Conservation (phyloP, 2,329 filamentous ascomycete species). For the Pestalotiopsis sp. region DNA sequence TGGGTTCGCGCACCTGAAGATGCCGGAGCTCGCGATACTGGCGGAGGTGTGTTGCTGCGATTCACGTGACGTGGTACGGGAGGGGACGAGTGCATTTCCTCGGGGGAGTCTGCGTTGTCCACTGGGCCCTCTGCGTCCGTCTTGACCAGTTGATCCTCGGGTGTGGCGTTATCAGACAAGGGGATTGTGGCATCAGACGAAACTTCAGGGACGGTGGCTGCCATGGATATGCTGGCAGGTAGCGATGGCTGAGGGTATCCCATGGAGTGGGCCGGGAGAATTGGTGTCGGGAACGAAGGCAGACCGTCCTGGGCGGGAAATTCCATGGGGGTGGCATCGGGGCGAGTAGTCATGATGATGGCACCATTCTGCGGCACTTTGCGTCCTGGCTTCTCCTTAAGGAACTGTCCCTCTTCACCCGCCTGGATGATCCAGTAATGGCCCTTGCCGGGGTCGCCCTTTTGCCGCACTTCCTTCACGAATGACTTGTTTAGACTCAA, state of each 20-base stretch:
- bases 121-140: constrained; percentile 38
- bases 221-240: constrained; percentile 36
- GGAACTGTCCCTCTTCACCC: constrained; percentile 86
- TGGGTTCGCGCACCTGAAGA: constrained; percentile 68
- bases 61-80: constrained; percentile 65
- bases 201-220: constrained; percentile 48
- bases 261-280: constrained; percentile 26
- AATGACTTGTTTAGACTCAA: constrained; percentile 96
- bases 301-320: constrained; percentile 39
- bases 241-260: constrained; percentile 36
- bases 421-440: constrained; percentile 94
- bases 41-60: constrained; percentile 75
- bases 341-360: constrained; percentile 59
- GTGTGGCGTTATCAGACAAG: constrained; percentile 63
- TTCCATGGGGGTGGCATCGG: constrained; percentile 50
- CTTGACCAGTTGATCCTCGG: constrained; percentile 51
- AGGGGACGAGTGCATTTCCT: constrained; percentile 85
- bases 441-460: constrained; percentile 96
- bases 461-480: constrained; percentile 90
- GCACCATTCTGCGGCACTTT: constrained; percentile 52
- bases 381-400: constrained; percentile 78
- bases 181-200: constrained; percentile 80
- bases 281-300: constrained; percentile 50
- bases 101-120: constrained; percentile 67
- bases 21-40: constrained; percentile 58